Evolutionary conservation across 257 asterid species (phyloP).

Genomic region (Penstemon newberryi): DNA sequence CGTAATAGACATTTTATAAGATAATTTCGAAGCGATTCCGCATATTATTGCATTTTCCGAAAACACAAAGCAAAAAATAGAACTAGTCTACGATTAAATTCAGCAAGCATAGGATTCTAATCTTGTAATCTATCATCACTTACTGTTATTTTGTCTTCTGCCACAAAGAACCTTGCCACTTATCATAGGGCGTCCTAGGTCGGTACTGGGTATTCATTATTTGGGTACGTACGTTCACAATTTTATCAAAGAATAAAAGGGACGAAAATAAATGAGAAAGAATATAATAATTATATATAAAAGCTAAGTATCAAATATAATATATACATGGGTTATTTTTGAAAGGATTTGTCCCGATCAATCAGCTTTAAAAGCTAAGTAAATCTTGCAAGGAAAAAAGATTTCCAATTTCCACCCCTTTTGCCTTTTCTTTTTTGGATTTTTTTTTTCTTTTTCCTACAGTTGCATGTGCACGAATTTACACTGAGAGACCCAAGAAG

Average conservation of each 20-base stretch:
- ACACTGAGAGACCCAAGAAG: not conserved
- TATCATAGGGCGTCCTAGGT: conserved; percentile 28
- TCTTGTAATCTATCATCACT: conserved; percentile 25
- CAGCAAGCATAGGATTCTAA: conserved; percentile 45
- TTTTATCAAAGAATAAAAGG: conserved; percentile 18
- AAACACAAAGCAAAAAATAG: too few relatives aligned
- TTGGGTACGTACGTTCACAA: conserved; percentile 39
- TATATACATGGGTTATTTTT: too few relatives aligned
- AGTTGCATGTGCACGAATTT: conserved; percentile 28
- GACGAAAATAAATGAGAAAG: conserved; percentile 26
- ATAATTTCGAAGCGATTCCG: too few relatives aligned
- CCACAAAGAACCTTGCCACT: conserved; percentile 51
- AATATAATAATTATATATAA: not conserved
- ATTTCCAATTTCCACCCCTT: not conserved
- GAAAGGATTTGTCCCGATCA: conserved; percentile 5
- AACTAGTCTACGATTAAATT: not conserved
- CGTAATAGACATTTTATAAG: too few relatives aligned
- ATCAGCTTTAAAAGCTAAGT: conserved; percentile 5
- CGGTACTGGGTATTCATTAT: conserved; percentile 35
- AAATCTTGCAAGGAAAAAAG: not conserved
- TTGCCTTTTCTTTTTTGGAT: too few relatives aligned
- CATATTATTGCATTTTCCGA: too few relatives aligned
- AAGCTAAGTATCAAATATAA: not conserved
- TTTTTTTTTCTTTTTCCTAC: not conserved
- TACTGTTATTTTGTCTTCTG: conserved; percentile 35